Evolutionary conservation across 306 rosid species (phyloP).

Genomic region (Pachyrhizus erosus): DNA sequence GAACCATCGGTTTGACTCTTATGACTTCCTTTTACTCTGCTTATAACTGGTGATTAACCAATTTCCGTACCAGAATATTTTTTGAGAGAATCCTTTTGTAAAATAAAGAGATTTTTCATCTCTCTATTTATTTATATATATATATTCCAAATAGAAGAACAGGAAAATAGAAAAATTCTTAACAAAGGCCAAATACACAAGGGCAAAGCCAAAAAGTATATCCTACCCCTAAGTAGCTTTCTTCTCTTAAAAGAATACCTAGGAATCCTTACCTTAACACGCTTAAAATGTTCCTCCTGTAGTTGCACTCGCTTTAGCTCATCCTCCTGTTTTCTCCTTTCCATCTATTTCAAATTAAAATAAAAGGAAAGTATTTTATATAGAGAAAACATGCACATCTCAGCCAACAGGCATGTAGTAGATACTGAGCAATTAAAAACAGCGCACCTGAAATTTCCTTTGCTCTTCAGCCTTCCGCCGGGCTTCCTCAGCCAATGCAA

Average conservation of each 20-base stretch:
- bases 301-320: constrained; percentile 90
- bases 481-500: constrained; percentile 95
- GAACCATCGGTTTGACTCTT: background rate
- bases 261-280: constrained; percentile 73
- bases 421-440: constrained; percentile 38
- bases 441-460: constrained; percentile 82
- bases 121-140: too few relatives aligned
- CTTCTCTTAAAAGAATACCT: constrained; percentile 19
- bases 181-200: background rate
- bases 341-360: constrained; percentile 68
- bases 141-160: background rate
- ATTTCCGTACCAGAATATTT: background rate
- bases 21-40: background rate
- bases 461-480: constrained; percentile 98
- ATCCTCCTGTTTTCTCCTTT: constrained; percentile 96
- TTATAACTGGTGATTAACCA: constrained; percentile 5
- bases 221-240: constrained; percentile 23
- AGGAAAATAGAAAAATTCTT: background rate
- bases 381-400: constrained; percentile 20
- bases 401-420: constrained; percentile 11
- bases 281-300: constrained; percentile 94
- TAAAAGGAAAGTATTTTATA: constrained; percentile 26
- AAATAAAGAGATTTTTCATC: too few relatives aligned
- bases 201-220: constrained; percentile 4
- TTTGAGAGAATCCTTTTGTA: background rate